phyloP scores from a whole-genome alignment of 2,329 filamentous ascomycete species.

The Fusarium tjaetaba region DNA sequence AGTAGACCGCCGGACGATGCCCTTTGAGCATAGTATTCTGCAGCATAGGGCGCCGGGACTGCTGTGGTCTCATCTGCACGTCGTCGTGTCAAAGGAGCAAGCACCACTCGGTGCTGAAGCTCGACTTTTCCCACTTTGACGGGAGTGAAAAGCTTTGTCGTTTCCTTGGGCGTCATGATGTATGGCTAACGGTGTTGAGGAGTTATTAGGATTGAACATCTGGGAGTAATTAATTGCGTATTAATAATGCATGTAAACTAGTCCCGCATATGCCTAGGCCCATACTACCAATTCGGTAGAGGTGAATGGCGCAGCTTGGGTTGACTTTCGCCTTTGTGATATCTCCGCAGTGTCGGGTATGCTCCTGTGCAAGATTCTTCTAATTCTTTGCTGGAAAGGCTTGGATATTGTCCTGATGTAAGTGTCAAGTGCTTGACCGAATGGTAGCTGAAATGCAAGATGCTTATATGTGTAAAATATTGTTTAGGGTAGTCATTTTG shows the following conservation, averaged over 20 bases:
- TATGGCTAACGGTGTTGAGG: background rate
- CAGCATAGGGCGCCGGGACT: slow-evolving; percentile 44
- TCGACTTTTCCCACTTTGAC: slow-evolving; percentile 50
- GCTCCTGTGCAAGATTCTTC: background rate
- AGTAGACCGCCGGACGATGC: slow-evolving; percentile 56
- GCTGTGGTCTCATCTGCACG: slow-evolving; percentile 53
- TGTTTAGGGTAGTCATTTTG: background rate
- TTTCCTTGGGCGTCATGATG: slow-evolving; percentile 14
- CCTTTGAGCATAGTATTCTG: slow-evolving; percentile 60
- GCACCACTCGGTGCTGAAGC: slow-evolving; percentile 58
- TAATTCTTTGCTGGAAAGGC: too few relatives aligned
- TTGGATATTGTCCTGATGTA: background rate
- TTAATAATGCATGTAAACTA: background rate
- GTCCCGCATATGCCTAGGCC: slow-evolving; percentile 18
- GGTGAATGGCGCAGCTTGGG: background rate
- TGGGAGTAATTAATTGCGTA: background rate
- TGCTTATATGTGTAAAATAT: too few relatives aligned
- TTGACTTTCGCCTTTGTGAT: background rate
- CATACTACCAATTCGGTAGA: background rate
- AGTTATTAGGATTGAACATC: background rate
- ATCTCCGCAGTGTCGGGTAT: background rate
- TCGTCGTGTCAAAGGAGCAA: slow-evolving; percentile 68
- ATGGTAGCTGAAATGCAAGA: background rate
- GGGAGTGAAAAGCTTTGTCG: slow-evolving; percentile 54
- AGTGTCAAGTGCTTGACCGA: background rate